phyloP scores from a whole-genome alignment of 78 protist genomes.

The Speleostelium caveatum region DNA sequence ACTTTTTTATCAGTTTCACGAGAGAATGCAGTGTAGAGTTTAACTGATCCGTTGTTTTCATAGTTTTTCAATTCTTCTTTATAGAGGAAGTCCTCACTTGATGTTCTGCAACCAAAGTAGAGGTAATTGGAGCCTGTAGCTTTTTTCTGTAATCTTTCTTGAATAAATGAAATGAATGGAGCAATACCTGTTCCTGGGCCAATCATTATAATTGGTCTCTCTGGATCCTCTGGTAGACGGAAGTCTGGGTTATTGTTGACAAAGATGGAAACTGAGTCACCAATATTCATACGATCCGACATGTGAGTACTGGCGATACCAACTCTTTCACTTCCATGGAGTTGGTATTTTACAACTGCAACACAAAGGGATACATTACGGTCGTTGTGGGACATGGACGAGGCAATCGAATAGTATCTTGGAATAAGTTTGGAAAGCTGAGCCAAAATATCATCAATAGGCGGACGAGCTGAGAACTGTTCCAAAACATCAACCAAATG shows the following conservation, averaged over 20 bases:
- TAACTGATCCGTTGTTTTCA: slow-evolving; percentile 48
- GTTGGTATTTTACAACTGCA: slow-evolving; percentile 60
- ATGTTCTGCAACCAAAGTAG: slow-evolving; percentile 93
- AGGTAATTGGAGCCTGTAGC: slow-evolving; percentile 65
- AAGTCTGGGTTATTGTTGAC: slow-evolving; percentile 81
- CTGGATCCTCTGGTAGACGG: slow-evolving; percentile 79
- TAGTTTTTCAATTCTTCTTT: slow-evolving; percentile 63
- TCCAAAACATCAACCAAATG: slow-evolving; percentile 57
- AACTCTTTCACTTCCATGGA: slow-evolving; percentile 39
- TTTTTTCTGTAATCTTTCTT: slow-evolving; percentile 46
- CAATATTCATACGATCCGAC: slow-evolving; percentile 45
- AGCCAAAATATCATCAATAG: slow-evolving; percentile 88
- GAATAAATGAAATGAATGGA: slow-evolving; percentile 93
- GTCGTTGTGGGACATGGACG: slow-evolving; percentile 64
- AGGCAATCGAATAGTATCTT: slow-evolving; percentile 94
- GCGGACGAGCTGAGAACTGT: slow-evolving; percentile 68
- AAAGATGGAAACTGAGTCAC: slow-evolving; percentile 36
- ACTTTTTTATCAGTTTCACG: slow-evolving; percentile 76
- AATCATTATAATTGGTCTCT: slow-evolving; percentile 89
- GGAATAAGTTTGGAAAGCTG: slow-evolving; percentile 87
- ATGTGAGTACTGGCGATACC: slow-evolving; percentile 67
- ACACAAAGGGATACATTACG: slow-evolving; percentile 64
- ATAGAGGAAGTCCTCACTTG: slow-evolving; percentile 88
- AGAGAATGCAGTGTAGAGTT: slow-evolving; percentile 81
- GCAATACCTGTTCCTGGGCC: slow-evolving; percentile 99